Conservation (phyloP, 1,284 basidiomycete genomes). For the Bjerkandera adusta region DNA sequence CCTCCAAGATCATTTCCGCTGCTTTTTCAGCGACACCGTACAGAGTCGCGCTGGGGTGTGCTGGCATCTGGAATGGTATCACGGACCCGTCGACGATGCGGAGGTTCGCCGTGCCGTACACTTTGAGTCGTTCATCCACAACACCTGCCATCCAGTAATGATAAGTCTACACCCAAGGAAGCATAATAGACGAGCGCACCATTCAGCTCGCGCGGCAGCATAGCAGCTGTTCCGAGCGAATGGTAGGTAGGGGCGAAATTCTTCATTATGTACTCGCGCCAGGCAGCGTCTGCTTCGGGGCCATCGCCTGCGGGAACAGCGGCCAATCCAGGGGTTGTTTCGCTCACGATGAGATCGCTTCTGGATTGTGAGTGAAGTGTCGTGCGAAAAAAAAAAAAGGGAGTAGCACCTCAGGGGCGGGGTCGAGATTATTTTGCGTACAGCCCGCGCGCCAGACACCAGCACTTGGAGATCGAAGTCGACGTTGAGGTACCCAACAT, state of each 20-base stretch:
- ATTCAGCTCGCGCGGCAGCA: too few relatives aligned
- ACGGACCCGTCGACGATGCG: constrained; percentile 16
- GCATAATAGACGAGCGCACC: too few relatives aligned
- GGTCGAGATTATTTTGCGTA: not conserved
- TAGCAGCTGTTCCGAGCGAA: too few relatives aligned
- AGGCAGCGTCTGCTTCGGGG: too few relatives aligned
- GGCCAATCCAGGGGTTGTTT: too few relatives aligned
- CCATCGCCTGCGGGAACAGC: too few relatives aligned
- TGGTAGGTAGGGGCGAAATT: too few relatives aligned
- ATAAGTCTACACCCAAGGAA: too few relatives aligned
- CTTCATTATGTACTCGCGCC: too few relatives aligned
- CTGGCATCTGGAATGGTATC: constrained; percentile 27
- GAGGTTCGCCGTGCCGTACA: constrained; percentile 5
- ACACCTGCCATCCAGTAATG: too few relatives aligned
- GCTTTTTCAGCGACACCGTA: constrained; percentile 30
- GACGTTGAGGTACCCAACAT: constrained; percentile 2
- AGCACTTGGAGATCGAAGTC: not conserved
- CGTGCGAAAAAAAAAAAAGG: not conserved
- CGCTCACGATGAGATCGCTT: not conserved
- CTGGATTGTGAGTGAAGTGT: not conserved
- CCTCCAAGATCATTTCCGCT: constrained; percentile 1
- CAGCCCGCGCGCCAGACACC: not conserved
- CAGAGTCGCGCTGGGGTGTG: constrained; percentile 24
- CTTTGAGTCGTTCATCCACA: not conserved
- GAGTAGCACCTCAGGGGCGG: not conserved